phyloP scores from a whole-genome alignment of 2,329 filamentous ascomycete genomes.

The Verticillium dahliae region DNA sequence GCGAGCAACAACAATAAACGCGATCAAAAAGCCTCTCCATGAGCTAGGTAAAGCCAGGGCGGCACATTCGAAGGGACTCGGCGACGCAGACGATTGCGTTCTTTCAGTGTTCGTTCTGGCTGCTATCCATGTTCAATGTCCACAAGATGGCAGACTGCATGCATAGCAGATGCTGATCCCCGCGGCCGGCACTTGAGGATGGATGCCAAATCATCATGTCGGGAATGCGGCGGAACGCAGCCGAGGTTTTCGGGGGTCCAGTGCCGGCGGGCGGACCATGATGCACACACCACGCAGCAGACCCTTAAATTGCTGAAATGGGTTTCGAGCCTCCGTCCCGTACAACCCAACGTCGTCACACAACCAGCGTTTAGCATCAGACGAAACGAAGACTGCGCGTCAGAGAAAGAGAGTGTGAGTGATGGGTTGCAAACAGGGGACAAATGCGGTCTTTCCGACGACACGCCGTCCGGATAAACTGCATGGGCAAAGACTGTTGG shows the following conservation, averaged over 20 bases:
- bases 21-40: too few relatives aligned
- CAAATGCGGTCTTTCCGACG: background rate
- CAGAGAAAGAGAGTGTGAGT: background rate
- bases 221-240: background rate
- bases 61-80: background rate
- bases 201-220: background rate
- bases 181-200: background rate
- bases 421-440: background rate
- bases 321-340: background rate
- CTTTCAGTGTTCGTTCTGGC: background rate
- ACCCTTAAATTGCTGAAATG: background rate
- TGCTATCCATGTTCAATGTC: background rate
- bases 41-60: too few relatives aligned
- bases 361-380: background rate
- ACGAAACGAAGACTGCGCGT: too few relatives aligned
- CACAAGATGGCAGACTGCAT: background rate
- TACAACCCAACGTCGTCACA: background rate
- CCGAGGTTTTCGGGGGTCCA: background rate
- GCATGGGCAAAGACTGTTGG: background rate
- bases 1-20: background rate
- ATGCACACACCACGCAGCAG: background rate
- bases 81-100: background rate
- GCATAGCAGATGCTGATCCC: background rate
- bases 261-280: background rate
- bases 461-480: background rate